Evolutionary conservation across 1,284 basidiomycete species (phyloP), one percentile per base, ranked within the genome.

Genomic region (Trichosporon sp.): DNA sequence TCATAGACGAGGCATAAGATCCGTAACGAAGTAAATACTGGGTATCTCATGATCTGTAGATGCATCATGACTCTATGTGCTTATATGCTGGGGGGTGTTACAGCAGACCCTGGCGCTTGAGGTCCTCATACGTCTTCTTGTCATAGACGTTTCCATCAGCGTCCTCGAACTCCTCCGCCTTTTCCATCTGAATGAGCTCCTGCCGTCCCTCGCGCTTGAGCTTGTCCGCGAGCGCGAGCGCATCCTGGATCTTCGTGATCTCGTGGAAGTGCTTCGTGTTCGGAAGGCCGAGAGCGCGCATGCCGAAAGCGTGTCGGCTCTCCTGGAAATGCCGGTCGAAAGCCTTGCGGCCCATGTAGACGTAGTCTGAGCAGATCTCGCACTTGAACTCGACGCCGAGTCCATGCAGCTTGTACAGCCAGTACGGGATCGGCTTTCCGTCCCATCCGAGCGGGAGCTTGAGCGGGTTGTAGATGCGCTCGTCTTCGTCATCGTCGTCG

Each of bases 221-320:
- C 78, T 94, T 95, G 74, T 98, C 95, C 13, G 94, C 94, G 68
- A 97, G 83, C 56, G 93, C 87, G 65, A 98, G 86, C 0, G 95
- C 96, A 82, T 99, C 96, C 72, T 93, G 90, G 70, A 99, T 99
- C 60, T 89, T 87, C 21, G 95, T 99, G 68, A 99, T 97, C 79
- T 97, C 95, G 74, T 96, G 92, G 84, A 99, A 99, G 81, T 99
- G 96, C 78, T 95, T 95, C 1, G 95, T 97, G 73, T 98, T 99
- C 1, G 96, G 96, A 68, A 99, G 83, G 16, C 96, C 96, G 31
- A 99, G 84, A 4, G 96, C 95, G 44, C 94, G 88, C 93, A 99
- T 97, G 31, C 95, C 96, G 72, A 98, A 99, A 1, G 95, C 92
- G 81, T 99, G 96, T 62, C 95, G 85, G 37, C 91, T 90, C 83